Percentiles rank a stretch among this genome's conserved stretches.
Conservation (phyloP, 495 filamentous ascomycete genomes). For the Tuber melanosporum region DNA sequence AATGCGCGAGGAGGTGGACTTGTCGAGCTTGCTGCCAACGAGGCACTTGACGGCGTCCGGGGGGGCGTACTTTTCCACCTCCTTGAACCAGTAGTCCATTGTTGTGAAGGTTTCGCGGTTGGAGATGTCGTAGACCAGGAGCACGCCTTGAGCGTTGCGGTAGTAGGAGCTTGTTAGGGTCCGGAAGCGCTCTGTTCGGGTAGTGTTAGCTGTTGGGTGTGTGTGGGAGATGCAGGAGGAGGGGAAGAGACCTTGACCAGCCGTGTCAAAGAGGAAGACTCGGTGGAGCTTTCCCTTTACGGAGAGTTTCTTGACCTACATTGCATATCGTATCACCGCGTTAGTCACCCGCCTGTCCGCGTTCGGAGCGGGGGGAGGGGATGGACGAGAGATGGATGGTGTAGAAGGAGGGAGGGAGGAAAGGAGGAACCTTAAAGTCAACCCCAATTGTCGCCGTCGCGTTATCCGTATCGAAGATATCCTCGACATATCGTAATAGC, state of each 20-base stretch:
- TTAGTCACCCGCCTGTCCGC: neutral
- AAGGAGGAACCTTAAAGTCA: slow-evolving; percentile 52
- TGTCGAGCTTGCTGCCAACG: slow-evolving; percentile 55
- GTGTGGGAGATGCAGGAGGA: slow-evolving; percentile 1
- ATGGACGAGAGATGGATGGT: slow-evolving; percentile 10
- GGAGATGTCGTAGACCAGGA: slow-evolving; percentile 57
- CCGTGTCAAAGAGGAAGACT: slow-evolving; percentile 55
- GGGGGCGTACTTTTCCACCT: slow-evolving; percentile 51
- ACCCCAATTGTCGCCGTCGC: slow-evolving; percentile 57
- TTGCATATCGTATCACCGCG: neutral
- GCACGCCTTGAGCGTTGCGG: slow-evolving; percentile 55
- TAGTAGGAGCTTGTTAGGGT: slow-evolving; percentile 58
- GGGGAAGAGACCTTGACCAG: slow-evolving; percentile 42
- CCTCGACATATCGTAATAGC: slow-evolving; percentile 53
- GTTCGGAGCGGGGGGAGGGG: slow-evolving; percentile 17
- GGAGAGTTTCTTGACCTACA: slow-evolving; percentile 42
- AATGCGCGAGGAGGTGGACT: slow-evolving; percentile 45
- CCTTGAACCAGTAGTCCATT: slow-evolving; percentile 57
- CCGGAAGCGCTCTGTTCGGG: slow-evolving; percentile 53
- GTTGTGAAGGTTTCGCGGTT: slow-evolving; percentile 51
- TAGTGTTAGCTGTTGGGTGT: neutral
- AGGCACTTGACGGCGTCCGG: slow-evolving; percentile 51
- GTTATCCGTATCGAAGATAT: slow-evolving; percentile 55
- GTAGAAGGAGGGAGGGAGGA: slow-evolving; percentile 12
- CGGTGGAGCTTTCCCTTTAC: slow-evolving; percentile 53